Evolutionary conservation across 441 rosid species (phyloP).

Genomic region (Dalechampia spathulata): DNA sequence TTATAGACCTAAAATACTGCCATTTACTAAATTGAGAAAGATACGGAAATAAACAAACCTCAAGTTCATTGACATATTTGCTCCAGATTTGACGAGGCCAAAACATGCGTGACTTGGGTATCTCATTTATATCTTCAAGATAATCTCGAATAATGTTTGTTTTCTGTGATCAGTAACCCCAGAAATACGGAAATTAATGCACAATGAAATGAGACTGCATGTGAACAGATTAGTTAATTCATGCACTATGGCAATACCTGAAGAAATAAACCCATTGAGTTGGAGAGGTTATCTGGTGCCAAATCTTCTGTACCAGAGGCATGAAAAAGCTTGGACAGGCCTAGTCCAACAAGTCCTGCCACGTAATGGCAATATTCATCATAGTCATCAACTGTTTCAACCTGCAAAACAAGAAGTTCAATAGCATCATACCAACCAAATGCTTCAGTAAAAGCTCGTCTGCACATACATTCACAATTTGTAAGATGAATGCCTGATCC

Average conservation of each 20-base stretch:
- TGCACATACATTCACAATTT: neutral
- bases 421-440: no score
- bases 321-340: slow-evolving; percentile 83
- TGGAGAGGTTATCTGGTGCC: slow-evolving; percentile 60
- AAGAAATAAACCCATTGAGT: slow-evolving; percentile 90
- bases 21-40: neutral
- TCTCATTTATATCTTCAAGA: slow-evolving; percentile 91
- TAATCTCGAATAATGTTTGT: slow-evolving; percentile 90
- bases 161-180: slow-evolving; percentile 45
- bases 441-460: no score
- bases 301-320: slow-evolving; percentile 74
- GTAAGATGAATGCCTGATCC: no score
- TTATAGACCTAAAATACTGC: slow-evolving; percentile 8
- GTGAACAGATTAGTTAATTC: slow-evolving; percentile 3
- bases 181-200: slow-evolving; percentile 5
- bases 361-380: slow-evolving; percentile 97
- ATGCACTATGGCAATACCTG: slow-evolving; percentile 45
- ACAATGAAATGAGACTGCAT: slow-evolving; percentile 3
- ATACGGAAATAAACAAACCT: slow-evolving; percentile 40
- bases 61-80: slow-evolving; percentile 77
- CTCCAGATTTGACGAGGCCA: slow-evolving; percentile 95
- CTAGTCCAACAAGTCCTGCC: slow-evolving; percentile 92
- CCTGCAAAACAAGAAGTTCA: slow-evolving; percentile 45
- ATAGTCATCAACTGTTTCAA: slow-evolving; percentile 78
- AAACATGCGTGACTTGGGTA: slow-evolving; percentile 94